These are phyloP conservation scores for Fraxinus excelsior DNA, from an alignment of 257 asterid species.

Conservation along the genomic window DNA sequence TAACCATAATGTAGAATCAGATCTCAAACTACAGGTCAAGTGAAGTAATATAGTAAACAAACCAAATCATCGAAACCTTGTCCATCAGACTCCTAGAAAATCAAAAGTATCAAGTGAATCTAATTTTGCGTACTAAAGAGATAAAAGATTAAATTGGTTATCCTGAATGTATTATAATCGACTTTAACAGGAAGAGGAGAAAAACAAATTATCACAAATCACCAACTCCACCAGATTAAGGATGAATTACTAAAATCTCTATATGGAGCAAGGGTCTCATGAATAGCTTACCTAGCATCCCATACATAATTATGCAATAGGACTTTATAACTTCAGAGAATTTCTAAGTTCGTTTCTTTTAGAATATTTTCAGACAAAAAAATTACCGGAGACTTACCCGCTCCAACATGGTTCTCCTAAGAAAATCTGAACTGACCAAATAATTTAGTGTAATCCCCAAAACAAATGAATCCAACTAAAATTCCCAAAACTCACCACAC, in stretches of 20 bases:
- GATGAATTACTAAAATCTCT: not conserved
- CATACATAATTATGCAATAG: not conserved
- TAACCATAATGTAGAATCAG: not conserved
- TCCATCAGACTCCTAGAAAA: not conserved
- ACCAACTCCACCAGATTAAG: conserved; percentile 6
- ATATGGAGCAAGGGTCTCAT: not conserved
- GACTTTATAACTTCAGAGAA: not conserved
- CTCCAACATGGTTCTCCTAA: not conserved
- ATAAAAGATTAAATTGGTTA: not conserved
- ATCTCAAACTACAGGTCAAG: not conserved
- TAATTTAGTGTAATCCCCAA: not conserved
- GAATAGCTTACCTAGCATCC: conserved; percentile 1
- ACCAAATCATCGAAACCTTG: not conserved
- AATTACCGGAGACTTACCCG: not conserved
- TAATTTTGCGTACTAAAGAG: no score
- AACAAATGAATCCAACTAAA: not conserved
- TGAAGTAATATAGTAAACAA: not conserved
- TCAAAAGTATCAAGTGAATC: not conserved
- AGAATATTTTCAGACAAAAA: not conserved
- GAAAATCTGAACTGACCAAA: not conserved
- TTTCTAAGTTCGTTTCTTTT: not conserved
- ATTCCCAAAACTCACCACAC: not conserved
- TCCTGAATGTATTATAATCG: not conserved
- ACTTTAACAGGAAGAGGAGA: not conserved
- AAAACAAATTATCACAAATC: conserved; percentile 9